Evolutionary conservation across 257 asterid species (phyloP).

Genomic region (Thymus mandschuricus): DNA sequence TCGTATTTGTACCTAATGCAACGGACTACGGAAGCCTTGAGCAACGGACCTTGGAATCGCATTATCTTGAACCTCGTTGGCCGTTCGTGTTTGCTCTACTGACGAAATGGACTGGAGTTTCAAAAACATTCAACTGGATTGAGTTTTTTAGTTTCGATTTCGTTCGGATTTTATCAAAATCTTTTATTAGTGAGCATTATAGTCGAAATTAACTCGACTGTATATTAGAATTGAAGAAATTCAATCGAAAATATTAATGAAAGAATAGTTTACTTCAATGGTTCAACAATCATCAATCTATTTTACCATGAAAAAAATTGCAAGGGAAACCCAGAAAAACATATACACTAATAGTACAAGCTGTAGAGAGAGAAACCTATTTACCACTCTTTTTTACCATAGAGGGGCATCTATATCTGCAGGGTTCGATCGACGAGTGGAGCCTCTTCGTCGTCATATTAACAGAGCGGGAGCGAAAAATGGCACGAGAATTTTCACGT

Average conservation of each 20-base stretch:
- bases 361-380: neutral
- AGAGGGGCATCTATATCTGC: neutral
- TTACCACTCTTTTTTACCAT: neutral
- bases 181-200: too few species aligned
- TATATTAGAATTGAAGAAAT: neutral
- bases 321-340: neutral
- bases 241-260: slow-evolving; percentile 10
- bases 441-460: neutral
- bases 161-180: neutral
- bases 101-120: neutral
- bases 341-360: slow-evolving; percentile 8
- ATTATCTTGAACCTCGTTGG: neutral
- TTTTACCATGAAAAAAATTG: neutral
- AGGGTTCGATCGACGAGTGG: neutral
- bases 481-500: slow-evolving; percentile 38
- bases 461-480: neutral
- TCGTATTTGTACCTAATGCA: neutral
- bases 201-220: too few species aligned
- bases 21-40: neutral
- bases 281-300: slow-evolving; percentile 9
- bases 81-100: neutral
- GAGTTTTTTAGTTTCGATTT: neutral
- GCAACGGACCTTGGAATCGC: neutral
- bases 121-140: neutral
- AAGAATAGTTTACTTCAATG: slow-evolving; percentile 19